Percentiles rank a stretch among this genome's conserved stretches.
These are phyloP conservation scores for Quercus ilex DNA, from an alignment of 306 rosid genomes.

Conservation along the genomic window DNA sequence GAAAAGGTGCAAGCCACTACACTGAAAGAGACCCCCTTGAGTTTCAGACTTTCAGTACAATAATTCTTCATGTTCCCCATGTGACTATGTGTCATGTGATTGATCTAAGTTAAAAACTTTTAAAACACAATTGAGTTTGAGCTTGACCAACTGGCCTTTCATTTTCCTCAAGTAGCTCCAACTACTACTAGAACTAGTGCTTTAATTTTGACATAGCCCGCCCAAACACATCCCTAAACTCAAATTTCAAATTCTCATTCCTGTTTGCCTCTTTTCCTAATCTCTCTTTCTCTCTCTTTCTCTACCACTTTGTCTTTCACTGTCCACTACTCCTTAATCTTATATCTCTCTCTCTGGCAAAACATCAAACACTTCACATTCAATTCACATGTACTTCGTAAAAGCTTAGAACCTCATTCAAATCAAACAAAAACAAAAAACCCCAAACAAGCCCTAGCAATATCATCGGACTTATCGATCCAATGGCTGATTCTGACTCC, in stretches of 20 bases:
- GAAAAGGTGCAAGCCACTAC: too few relatives aligned
- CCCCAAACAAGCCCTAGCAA: background rate
- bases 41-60: too few relatives aligned
- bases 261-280: background rate
- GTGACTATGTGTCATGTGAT: too few relatives aligned
- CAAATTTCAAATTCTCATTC: conserved; percentile 14
- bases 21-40: too few relatives aligned
- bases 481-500: conserved; percentile 40
- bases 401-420: background rate
- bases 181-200: too few relatives aligned
- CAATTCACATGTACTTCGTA: too few relatives aligned
- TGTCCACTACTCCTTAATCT: background rate
- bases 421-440: background rate
- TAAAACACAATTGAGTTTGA: too few relatives aligned
- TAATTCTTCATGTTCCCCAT: too few relatives aligned
- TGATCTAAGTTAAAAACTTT: too few relatives aligned
- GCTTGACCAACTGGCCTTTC: too few relatives aligned
- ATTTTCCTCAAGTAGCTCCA: too few relatives aligned
- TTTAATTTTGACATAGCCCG: conserved; percentile 12
- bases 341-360: background rate
- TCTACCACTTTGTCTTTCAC: background rate
- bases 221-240: conserved; percentile 5
- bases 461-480: background rate
- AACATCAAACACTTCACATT: background rate
- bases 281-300: background rate